Evolutionary conservation across 1,139 yeast species (phyloP).

Genomic region (Nakaseomyces uthaithaninus): DNA sequence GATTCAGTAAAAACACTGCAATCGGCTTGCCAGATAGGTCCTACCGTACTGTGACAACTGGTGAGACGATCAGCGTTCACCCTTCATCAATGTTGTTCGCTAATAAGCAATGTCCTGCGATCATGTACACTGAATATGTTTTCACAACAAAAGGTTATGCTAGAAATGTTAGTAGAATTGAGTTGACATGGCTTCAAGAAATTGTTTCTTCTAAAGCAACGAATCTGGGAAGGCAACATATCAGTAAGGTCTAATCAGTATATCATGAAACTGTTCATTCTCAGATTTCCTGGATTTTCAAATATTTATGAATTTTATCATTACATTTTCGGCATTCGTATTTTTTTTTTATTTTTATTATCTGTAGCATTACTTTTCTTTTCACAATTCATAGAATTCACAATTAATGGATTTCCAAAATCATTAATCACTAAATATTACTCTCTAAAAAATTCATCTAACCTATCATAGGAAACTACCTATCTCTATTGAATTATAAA

Average conservation of each 20-base stretch:
- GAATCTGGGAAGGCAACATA: not conserved
- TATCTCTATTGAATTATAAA: too few relatives aligned
- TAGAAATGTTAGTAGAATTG: conserved; percentile 75
- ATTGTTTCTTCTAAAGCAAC: conserved; percentile 37
- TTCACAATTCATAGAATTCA: too few relatives aligned
- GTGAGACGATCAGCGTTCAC: conserved; percentile 77
- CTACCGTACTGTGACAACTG: conserved; percentile 73
- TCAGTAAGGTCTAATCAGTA: not conserved
- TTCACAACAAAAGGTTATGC: conserved; percentile 92
- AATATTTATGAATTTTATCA: too few relatives aligned
- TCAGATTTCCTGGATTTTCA: too few relatives aligned
- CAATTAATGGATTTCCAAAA: too few relatives aligned
- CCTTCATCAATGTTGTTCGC: conserved; percentile 79
- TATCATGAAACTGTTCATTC: too few relatives aligned
- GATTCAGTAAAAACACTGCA: conserved; percentile 81
- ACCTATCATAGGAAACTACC: too few relatives aligned
- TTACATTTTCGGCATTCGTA: too few relatives aligned
- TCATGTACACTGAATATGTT: conserved; percentile 91
- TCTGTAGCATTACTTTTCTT: too few relatives aligned
- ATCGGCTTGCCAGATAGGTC: conserved; percentile 93
- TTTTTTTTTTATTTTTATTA: too few relatives aligned
- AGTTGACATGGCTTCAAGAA: conserved; percentile 80
- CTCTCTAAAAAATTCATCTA: too few relatives aligned
- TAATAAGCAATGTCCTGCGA: conserved; percentile 73
- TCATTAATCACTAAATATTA: too few relatives aligned